Percentiles rank a stretch among this genome's conserved stretches.
These are phyloP conservation scores for Antrodiella citrinella DNA, from an alignment of 768 basidiomycete genomes.

Conservation along the genomic window DNA sequence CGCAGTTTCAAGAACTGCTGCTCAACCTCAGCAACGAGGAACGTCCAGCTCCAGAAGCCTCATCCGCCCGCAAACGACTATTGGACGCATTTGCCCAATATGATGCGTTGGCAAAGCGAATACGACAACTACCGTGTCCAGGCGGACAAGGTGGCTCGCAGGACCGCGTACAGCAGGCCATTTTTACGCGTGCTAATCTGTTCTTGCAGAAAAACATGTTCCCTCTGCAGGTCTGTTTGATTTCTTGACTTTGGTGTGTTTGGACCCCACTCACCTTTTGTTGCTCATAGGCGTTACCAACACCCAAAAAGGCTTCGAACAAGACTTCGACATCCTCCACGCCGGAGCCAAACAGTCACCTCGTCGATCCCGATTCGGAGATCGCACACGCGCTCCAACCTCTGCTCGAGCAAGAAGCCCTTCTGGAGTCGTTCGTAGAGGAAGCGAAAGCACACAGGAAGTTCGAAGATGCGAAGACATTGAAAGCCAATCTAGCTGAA, in stretches of 20 bases:
- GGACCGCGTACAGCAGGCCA: constrained; percentile 76
- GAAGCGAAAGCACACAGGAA: constrained; percentile 88
- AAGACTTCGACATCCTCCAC: constrained; percentile 13
- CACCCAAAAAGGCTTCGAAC: constrained; percentile 28
- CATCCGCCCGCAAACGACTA: constrained; percentile 67
- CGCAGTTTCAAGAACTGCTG: constrained; percentile 83
- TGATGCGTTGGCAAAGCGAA: constrained; percentile 80
- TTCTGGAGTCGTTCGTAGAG: constrained; percentile 83
- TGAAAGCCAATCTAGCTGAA: constrained; percentile 74
- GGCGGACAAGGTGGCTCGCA: constrained; percentile 63
- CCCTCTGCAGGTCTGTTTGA: constrained; percentile 55
- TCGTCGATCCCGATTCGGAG: constrained; percentile 56
- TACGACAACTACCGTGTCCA: constrained; percentile 62
- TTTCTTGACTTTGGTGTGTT: not conserved
- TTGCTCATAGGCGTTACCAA: constrained; percentile 36
- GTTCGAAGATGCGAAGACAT: constrained; percentile 88
- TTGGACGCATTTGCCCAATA: constrained; percentile 84
- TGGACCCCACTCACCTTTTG: not conserved
- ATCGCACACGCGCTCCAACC: constrained; percentile 76
- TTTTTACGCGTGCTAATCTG: constrained; percentile 63
- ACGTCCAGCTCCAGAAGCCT: constrained; percentile 60
- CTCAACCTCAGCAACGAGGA: constrained; percentile 45
- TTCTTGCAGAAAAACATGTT: constrained; percentile 92
- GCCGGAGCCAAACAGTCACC: constrained; percentile 12
- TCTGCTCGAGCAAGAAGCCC: constrained; percentile 86